A percentile compares a stretch with the other conserved stretches of the same genome.
These are phyloP conservation scores for Sphagnurus paluster DNA, from an alignment of 1,284 basidiomycete species.

Conservation along the genomic window DNA sequence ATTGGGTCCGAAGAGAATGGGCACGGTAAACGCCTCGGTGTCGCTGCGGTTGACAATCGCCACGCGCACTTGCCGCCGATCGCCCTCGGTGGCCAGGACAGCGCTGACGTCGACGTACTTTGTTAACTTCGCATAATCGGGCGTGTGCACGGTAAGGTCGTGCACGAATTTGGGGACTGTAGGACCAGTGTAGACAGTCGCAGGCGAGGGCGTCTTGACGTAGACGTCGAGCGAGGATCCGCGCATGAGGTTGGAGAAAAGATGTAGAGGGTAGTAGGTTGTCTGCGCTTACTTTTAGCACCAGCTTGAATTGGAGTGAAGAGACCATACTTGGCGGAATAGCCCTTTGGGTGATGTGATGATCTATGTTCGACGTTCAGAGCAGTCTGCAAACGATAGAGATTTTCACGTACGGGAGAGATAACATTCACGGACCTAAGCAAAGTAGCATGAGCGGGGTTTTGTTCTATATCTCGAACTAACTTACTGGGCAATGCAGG, in stretches of 20 bases:
- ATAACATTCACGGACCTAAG: constrained; percentile 51
- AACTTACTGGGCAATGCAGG: constrained; percentile 60
- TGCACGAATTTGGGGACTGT: constrained; percentile 52
- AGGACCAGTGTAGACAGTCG: constrained; percentile 38
- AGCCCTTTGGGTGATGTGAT: constrained; percentile 45
- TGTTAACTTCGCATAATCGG: constrained; percentile 33
- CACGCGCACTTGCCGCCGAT: constrained; percentile 39
- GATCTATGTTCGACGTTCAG: constrained; percentile 25
- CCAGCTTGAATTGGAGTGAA: background rate
- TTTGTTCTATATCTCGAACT: background rate
- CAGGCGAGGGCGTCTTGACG: constrained; percentile 33
- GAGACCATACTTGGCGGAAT: constrained; percentile 37
- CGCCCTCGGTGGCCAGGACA: constrained; percentile 33
- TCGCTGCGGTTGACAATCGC: constrained; percentile 50
- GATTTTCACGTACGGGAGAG: constrained; percentile 37
- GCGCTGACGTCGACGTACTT: constrained; percentile 50
- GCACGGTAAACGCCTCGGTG: constrained; percentile 32
- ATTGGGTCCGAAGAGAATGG: constrained; percentile 37
- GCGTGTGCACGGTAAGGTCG: constrained; percentile 36
- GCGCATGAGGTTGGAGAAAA: constrained; percentile 58
- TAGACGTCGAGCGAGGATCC: constrained; percentile 44
- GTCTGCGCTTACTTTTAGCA: constrained; percentile 33
- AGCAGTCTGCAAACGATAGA: background rate
- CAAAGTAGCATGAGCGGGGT: background rate
- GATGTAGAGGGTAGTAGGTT: constrained; percentile 52